Conservation (phyloP, 2,329 filamentous ascomycete genomes). For the Lecanicillium sp. region DNA sequence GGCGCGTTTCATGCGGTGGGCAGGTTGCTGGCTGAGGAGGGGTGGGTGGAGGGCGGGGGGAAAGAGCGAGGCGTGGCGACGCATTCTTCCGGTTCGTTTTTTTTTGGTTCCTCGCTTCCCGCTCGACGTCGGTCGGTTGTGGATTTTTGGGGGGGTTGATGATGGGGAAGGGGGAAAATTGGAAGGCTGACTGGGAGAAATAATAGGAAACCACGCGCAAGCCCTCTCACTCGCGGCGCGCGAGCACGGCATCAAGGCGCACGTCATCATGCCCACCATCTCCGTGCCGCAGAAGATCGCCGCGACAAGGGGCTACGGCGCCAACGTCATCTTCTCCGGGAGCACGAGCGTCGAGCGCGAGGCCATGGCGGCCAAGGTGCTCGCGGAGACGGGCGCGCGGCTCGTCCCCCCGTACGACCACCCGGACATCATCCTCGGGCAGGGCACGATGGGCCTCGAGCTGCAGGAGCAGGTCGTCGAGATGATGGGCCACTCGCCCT, state of each 20-base stretch:
- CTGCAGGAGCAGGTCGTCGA: conserved; percentile 65
- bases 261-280: conserved; percentile 91
- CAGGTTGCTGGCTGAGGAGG: conserved; percentile 57
- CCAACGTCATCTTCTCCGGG: conserved; percentile 73
- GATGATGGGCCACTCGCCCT: conserved; percentile 35
- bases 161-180: too few species aligned
- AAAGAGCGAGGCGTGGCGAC: conserved; percentile 70
- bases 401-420: conserved; percentile 90
- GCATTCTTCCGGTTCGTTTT: conserved; percentile 69
- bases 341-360: conserved; percentile 76
- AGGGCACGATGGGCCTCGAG: conserved; percentile 86
- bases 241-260: conserved; percentile 65
- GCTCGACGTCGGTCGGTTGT: too few species aligned
- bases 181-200: conserved; percentile 6
- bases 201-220: conserved; percentile 84
- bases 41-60: conserved; percentile 54
- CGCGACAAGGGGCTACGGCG: conserved; percentile 72
- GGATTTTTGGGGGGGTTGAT: not conserved
- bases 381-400: conserved; percentile 65
- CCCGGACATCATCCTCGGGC: conserved; percentile 83
- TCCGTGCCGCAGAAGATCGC: conserved; percentile 81
- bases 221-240: conserved; percentile 80
- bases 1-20: conserved; percentile 85
- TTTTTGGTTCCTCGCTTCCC: conserved; percentile 2
- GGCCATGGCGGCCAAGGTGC: conserved; percentile 63